Base-by-base conservation (phyloP, 129 eudicot genomes). In the Flaveria linearis region DNA sequence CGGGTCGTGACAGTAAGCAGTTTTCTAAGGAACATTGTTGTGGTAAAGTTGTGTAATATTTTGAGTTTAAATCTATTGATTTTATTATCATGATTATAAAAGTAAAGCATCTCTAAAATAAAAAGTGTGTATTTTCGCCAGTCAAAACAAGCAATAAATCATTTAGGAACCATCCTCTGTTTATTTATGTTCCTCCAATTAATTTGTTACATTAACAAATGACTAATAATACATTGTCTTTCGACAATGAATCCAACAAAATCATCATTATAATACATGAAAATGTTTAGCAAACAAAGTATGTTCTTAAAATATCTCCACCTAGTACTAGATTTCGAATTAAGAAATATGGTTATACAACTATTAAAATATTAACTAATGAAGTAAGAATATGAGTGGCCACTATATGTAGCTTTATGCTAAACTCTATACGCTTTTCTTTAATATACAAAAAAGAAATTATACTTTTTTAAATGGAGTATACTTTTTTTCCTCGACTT, bases 391-490 rank as follows among this genome's bases (percentile, higher is more conserved):
- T 72, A 55, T 79, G 66, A 55, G 74, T 51, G 78, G 67, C 83
- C 83, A 52, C 62, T 56, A 43, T 52, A 72, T 79, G 36, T 71
- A 47, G 53, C 64, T 36, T 79, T 64, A 51, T 72, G 71, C 61
- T 16, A 65, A 72, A 73, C 73, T 72, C 73, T 65, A 70, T 68
- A 78, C 71, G 55, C 62, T 51, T 72, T 64, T 79, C 60, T 79
- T 33, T 72, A 77, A 72, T 76, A 63, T 62, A 73, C 78, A 50
- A 72, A 80, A 61, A 80, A 73, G 74, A 80, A 80, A 65, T 64
- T 73, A 53, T 73, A 65, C 82, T 79, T 79, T 71, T 20, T 68
- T 72, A 79, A 62, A 72, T 72, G 78, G 78, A 63, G 68, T 51
- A 63, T 72, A 60, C 78, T 72, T 79, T 72, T 20, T 61, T 62